Percentiles rank a stretch among this genome's conserved stretches.
These are phyloP conservation scores for Chlorella variabilis DNA, from an alignment of 163 green algal genomes.

Conservation along the genomic window DNA sequence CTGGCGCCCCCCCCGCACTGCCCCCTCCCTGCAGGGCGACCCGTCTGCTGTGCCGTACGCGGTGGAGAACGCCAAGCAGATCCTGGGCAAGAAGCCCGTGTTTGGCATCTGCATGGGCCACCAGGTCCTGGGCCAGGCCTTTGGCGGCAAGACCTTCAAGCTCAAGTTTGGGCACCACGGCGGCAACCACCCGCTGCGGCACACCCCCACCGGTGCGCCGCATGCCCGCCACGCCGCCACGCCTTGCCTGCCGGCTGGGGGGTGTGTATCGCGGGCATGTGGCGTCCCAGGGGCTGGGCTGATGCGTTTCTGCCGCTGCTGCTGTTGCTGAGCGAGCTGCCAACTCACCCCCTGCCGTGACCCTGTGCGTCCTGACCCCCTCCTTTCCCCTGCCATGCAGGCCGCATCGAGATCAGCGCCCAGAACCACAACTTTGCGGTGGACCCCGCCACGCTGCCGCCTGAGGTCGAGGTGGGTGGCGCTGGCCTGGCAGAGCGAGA, in stretches of 20 bases:
- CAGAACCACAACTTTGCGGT: conserved; percentile 99
- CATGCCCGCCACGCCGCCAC: background rate
- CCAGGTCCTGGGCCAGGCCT: conserved; percentile 76
- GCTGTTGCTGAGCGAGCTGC: background rate
- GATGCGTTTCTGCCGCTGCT: background rate
- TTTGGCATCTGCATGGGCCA: conserved; percentile 99
- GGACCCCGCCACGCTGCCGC: conserved; percentile 88
- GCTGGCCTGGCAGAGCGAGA: background rate
- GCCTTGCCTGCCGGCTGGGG: too few relatives aligned
- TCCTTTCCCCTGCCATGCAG: conserved; percentile 46
- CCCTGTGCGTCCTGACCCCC: background rate
- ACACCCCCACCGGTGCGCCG: conserved; percentile 74
- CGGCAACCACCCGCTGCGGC: conserved; percentile 98
- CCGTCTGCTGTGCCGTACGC: conserved; percentile 97
- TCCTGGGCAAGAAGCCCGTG: conserved; percentile 96
- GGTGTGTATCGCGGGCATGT: background rate
- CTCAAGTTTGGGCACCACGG: conserved; percentile 99
- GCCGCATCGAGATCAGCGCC: conserved; percentile 94
- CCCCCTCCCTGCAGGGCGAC: conserved; percentile 78
- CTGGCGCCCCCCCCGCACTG: background rate
- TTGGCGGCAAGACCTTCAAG: conserved; percentile 98
- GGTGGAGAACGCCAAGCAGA: conserved; percentile 91
- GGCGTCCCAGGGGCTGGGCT: too few relatives aligned
- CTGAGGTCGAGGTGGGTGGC: conserved; percentile 72
- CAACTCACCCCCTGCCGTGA: too few relatives aligned